Base-by-base conservation (phyloP, 306 rosid species). In the Cucurbita moschata region DNA sequence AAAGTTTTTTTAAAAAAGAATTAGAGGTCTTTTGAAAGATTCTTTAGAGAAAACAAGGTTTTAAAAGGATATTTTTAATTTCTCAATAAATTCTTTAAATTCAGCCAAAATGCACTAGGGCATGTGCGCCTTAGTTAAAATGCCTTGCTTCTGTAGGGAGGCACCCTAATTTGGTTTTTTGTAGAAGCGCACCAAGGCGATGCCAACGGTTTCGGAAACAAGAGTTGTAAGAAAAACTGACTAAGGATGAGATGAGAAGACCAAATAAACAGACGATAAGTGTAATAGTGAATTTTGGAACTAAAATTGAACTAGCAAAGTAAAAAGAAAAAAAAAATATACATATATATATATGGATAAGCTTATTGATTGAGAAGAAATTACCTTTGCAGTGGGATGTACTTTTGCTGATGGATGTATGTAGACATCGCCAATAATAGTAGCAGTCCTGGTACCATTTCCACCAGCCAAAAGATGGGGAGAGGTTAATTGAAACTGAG, bases 321-420 rank as follows among this genome's bases (percentile, higher is more conserved):
- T 64, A 4, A 42, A 42, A 10, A 38, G 5, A n/a, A 23, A n/a
- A 23, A 23, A 23, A 23, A 23, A 26, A 26, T 1, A 26, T 26
- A 26, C 1, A 26, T 26, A 26, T 26, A 26, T 26, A 26, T 26
- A 26, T 43, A 66, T 1, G 5, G n/a, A 18, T 14, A 14, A 23
- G 12, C 13, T 47, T 13, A 19, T 6, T 44, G 42, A 46, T 46
- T 23, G 21, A 38, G 23, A 55, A 72, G 70, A 42, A 19, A 64
- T 59, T 64, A 91, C 99, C 97, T 91, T 91, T 46, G 96, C 89
- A 71, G 91, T 86, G 18, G 97, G 96, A 82, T 94, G 96, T 30
- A 89, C 88, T 85, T 94, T 94, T 46, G 99, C 99, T 18, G 99
- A 94, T 56, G 99, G 96, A 77, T 91, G 99, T 78, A 94, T 72